Conservation (phyloP, 2,329 filamentous ascomycete genomes). For the Lachnellula hyalina region DNA sequence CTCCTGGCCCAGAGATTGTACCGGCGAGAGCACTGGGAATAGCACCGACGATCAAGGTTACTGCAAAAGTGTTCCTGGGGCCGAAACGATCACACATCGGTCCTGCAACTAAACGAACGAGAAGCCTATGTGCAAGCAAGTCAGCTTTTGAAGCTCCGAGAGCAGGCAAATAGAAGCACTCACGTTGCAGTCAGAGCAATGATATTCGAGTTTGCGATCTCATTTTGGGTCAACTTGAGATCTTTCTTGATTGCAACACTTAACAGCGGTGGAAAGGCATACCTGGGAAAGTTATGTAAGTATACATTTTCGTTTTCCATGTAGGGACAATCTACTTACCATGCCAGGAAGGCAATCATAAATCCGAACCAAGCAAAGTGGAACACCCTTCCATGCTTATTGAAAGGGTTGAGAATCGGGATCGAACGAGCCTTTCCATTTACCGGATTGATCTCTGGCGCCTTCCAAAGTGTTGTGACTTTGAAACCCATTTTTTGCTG, state of each 20-base stretch:
- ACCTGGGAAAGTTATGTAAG: slow-evolving; percentile 41
- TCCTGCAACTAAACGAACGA: slow-evolving; percentile 73
- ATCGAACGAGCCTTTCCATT: slow-evolving; percentile 78
- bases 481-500: slow-evolving; percentile 20
- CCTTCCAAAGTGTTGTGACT: slow-evolving; percentile 24
- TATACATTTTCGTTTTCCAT: neutral
- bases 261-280: slow-evolving; percentile 70
- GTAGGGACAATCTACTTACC: slow-evolving; percentile 53
- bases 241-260: slow-evolving; percentile 71
- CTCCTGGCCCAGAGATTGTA: slow-evolving; percentile 60
- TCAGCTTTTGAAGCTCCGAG: neutral
- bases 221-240: slow-evolving; percentile 60
- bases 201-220: slow-evolving; percentile 88
- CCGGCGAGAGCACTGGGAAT: slow-evolving; percentile 80
- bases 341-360: slow-evolving; percentile 84
- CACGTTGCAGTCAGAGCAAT: slow-evolving; percentile 66
- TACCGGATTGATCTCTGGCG: slow-evolving; percentile 57
- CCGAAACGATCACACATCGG: slow-evolving; percentile 83
- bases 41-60: slow-evolving; percentile 69
- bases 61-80: slow-evolving; percentile 72
- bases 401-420: slow-evolving; percentile 70
- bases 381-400: slow-evolving; percentile 81
- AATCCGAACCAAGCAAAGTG: slow-evolving; percentile 87
- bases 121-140: slow-evolving; percentile 34
- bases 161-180: slow-evolving; percentile 1